Percentiles rank a stretch among this genome's conserved stretches.
Conservation (phyloP, 2,329 filamentous ascomycete genomes). For the Fusarium vanettenii region DNA sequence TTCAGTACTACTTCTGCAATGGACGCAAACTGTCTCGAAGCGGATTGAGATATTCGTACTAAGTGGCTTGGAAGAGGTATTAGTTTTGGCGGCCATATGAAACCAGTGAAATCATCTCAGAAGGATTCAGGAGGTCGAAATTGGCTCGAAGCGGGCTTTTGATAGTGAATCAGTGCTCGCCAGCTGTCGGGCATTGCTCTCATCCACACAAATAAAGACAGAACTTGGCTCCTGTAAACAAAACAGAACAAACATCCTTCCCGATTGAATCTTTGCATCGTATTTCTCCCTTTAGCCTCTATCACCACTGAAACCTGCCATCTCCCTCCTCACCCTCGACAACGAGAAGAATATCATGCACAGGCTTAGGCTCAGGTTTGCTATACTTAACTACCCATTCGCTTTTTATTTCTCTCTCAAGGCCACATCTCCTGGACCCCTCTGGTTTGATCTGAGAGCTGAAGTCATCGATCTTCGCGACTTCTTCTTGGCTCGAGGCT, state of each 20-base stretch:
- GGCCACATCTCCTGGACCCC: background rate
- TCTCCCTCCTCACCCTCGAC: background rate
- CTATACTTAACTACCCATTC: background rate
- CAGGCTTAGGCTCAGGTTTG: background rate
- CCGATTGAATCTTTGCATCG: background rate
- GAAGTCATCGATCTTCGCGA: background rate
- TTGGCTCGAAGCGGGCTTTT: background rate
- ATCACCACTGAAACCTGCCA: background rate
- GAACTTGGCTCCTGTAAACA: background rate
- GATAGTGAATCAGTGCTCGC: slow-evolving; percentile 2
- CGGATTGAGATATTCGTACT: slow-evolving; percentile 17
- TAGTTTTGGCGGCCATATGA: fast-evolving
- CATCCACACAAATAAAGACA: background rate
- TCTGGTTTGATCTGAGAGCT: background rate
- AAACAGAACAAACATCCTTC: background rate
- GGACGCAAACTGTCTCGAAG: slow-evolving; percentile 13
- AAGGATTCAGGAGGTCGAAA: too few species aligned
- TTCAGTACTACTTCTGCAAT: slow-evolving; percentile 31
- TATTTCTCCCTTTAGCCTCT: background rate
- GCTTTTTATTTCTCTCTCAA: background rate
- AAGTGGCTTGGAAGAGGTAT: background rate
- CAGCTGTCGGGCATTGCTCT: background rate
- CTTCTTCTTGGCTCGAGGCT: background rate
- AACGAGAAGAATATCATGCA: background rate
- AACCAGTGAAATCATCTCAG: background rate